Conservation (phyloP, 768 basidiomycete species). For the Suillus discolor region DNA sequence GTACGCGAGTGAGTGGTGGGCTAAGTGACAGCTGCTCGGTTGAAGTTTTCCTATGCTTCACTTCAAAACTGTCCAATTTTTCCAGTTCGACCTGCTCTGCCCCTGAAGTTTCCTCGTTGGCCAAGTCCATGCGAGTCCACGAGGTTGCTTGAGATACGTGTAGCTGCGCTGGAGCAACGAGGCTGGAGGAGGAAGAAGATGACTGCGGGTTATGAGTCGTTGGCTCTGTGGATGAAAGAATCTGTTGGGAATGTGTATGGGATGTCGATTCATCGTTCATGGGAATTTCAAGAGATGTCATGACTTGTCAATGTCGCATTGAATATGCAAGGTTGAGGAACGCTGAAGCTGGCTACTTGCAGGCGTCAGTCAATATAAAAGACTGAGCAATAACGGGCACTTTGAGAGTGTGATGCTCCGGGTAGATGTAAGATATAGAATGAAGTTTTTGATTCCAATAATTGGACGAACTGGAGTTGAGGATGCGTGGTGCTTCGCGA, state of each 20-base stretch:
- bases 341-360: background rate
- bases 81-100: constrained; percentile 14
- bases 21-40: constrained; percentile 32
- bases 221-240: constrained; percentile 7
- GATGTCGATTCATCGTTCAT: constrained; percentile 19
- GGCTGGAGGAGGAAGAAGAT: constrained; percentile 21
- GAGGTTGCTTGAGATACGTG: constrained; percentile 27
- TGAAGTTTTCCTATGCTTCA: constrained; percentile 7
- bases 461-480: background rate
- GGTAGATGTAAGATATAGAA: background rate
- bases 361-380: background rate
- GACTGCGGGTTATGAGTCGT: background rate
- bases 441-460: background rate
- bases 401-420: background rate
- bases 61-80: background rate
- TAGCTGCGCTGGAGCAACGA: constrained; percentile 16
- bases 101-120: constrained; percentile 4
- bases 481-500: background rate
- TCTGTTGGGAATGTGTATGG: constrained; percentile 3
- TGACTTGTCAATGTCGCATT: constrained; percentile 23
- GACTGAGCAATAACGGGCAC: background rate
- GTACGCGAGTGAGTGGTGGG: constrained; percentile 32
- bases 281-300: constrained; percentile 31
- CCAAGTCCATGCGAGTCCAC: constrained; percentile 25
- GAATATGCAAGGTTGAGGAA: constrained; percentile 4